Conservation (phyloP, 768 basidiomycete genomes). For the Podaxis sp. region DNA sequence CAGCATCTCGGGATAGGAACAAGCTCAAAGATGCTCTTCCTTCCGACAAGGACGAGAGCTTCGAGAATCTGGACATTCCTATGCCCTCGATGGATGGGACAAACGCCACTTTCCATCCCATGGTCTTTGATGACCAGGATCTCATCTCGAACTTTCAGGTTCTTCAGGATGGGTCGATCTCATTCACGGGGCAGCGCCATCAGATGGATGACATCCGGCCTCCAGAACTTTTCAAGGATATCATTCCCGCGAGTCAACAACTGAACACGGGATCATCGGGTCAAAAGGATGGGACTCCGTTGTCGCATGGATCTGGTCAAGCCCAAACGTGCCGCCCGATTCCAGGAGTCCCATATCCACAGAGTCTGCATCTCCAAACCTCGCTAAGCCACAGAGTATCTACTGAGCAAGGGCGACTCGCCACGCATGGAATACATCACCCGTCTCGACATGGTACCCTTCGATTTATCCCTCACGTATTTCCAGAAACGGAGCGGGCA, state of each 20-base stretch:
- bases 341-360: neutral
- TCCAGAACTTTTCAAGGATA: neutral
- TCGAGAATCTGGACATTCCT: conserved; percentile 6
- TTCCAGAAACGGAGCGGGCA: neutral
- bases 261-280: neutral
- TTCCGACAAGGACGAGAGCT: neutral
- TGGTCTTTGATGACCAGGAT: neutral
- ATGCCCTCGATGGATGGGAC: conserved; percentile 3
- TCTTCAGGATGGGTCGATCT: neutral
- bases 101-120: neutral
- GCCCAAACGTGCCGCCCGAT: neutral
- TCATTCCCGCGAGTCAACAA: neutral
- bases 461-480: neutral
- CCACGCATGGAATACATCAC: neutral
- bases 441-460: neutral
- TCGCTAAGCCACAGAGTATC: neutral
- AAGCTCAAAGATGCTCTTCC: conserved; percentile 10
- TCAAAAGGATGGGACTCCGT: neutral
- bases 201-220: neutral
- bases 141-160: neutral
- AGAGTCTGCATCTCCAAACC: neutral
- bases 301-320: neutral
- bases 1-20: neutral
- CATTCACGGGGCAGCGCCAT: neutral
- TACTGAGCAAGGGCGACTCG: neutral